Evolutionary conservation across 257 asterid genomes (phyloP).

Genomic region (Fraxinus excelsior): DNA sequence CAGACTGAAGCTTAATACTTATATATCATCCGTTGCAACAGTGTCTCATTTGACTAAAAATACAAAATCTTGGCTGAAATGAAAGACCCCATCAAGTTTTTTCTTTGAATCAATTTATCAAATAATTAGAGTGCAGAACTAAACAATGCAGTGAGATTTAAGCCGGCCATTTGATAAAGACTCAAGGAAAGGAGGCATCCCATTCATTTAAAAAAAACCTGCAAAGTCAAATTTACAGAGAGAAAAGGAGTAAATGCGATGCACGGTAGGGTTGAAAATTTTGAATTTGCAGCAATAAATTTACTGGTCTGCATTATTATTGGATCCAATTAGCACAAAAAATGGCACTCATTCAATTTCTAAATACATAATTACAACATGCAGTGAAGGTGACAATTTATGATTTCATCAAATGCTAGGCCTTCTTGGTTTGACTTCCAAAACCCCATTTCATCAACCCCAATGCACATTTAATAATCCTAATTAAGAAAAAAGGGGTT

Average conservation of each 20-base stretch:
- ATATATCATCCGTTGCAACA: constrained; percentile 15
- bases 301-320: constrained; percentile 40
- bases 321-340: constrained; percentile 32
- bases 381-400: constrained; percentile 15
- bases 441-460: constrained; percentile 42
- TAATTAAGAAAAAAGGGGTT: constrained; percentile 24
- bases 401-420: constrained; percentile 43
- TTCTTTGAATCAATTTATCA: not conserved
- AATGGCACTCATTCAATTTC: constrained; percentile 28
- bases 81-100: not conserved
- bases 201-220: constrained; percentile 36
- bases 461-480: constrained; percentile 62
- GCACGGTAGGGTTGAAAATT: constrained; percentile 38
- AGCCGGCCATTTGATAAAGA: constrained; percentile 22
- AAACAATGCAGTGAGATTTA: constrained; percentile 23
- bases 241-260: constrained; percentile 46
- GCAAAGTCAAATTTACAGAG: constrained; percentile 56
- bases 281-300: constrained; percentile 49
- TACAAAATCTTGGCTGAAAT: not conserved
- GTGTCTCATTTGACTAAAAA: constrained; percentile 18
- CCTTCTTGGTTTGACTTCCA: constrained; percentile 57
- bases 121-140: constrained; percentile 6
- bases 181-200: not conserved
- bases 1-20: constrained; percentile 39
- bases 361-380: constrained; percentile 12